phyloP scores from a whole-genome alignment of 768 basidiomycete genomes.

The Suillus variegatus region DNA sequence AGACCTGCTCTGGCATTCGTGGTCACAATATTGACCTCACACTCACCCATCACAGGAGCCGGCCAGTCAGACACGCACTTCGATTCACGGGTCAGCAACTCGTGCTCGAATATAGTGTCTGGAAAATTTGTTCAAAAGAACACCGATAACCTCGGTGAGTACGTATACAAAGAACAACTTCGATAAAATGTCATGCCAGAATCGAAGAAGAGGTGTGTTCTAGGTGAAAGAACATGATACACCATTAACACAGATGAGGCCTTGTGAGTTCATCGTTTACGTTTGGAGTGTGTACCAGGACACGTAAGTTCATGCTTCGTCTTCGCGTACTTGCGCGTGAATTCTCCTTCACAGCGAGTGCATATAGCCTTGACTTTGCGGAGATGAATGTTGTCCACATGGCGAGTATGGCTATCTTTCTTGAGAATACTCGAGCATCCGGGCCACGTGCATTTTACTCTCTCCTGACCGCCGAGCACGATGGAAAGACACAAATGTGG shows the following conservation, averaged over 20 bases:
- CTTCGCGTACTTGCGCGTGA: not conserved
- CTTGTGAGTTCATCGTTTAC: not conserved
- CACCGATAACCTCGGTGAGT: not conserved
- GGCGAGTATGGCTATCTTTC: not conserved
- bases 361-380: not conserved
- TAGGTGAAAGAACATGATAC: not conserved
- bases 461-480: not conserved
- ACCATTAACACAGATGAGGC: not conserved
- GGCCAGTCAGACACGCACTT: not conserved
- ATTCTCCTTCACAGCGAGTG: not conserved
- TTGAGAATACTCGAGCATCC: not conserved
- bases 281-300: not conserved
- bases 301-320: constrained; percentile 1
- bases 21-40: not conserved
- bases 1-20: not conserved
- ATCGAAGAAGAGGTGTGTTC: not conserved
- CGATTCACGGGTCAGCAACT: not conserved
- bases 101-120: not conserved
- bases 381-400: not conserved
- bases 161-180: not conserved
- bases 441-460: not conserved
- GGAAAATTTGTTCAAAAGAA: not conserved
- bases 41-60: not conserved
- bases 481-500: not conserved
- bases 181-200: not conserved